These are phyloP conservation scores for Mycena metata DNA, from an alignment of 768 basidiomycete genomes.

Conservation along the genomic window DNA sequence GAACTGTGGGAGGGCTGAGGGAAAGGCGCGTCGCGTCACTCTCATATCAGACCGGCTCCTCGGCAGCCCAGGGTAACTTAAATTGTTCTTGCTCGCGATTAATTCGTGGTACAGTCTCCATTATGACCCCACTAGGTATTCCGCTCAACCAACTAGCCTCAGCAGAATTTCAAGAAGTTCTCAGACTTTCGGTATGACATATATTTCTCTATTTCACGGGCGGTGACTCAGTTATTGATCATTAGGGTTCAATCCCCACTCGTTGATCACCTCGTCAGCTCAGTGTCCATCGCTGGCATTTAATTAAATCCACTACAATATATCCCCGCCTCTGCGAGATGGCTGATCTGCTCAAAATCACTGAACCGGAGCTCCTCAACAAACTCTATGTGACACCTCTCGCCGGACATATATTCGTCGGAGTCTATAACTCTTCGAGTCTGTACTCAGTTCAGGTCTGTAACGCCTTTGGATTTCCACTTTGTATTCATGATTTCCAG, in stretches of 20 bases:
- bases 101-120: too few relatives aligned
- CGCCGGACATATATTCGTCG: constrained; percentile 2
- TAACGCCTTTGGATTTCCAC: neutral
- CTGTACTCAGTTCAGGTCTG: constrained; percentile 1
- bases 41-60: neutral
- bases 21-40: neutral
- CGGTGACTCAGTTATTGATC: neutral
- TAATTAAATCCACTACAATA: neutral
- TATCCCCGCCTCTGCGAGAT: constrained; percentile 6
- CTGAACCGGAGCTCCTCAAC: neutral
- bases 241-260: neutral
- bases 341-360: neutral
- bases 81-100: too few relatives aligned
- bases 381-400: constrained; percentile 7
- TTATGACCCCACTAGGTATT: too few relatives aligned
- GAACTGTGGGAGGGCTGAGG: neutral
- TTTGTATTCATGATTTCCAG: neutral
- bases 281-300: constrained; percentile 6
- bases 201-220: neutral
- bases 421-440: neutral
- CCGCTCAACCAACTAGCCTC: too few relatives aligned
- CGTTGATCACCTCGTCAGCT: neutral
- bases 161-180: neutral
- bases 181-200: neutral
- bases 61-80: too few relatives aligned